Evolutionary conservation across 768 basidiomycete species (phyloP), one percentile per base, ranked within the genome.

Genomic region (Mycena olivaceomarginata): DNA sequence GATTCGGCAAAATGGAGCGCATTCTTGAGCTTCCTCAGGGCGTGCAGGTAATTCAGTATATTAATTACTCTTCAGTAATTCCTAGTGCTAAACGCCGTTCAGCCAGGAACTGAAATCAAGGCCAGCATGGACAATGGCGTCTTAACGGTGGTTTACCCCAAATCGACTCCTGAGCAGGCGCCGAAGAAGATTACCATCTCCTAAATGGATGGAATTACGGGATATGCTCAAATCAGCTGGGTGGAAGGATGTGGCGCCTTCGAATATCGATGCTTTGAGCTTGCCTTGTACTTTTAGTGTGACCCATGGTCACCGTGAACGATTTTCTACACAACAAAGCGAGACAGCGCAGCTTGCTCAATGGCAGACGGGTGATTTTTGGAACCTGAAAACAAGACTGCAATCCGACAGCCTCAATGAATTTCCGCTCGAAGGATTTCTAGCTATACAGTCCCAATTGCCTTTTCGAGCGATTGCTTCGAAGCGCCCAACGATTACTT

Each of bases 61-160:
- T 53, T n/a, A 10, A 18, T 46, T 37, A 18, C 37, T 53, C 51
- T 41, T 22, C 37, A 1, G 20, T 15, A 43, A 22, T 25, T 37
- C 46, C 1, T 22, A 66, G 48, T 31, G 39, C 81, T 83, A 45
- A 67, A 13, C 3, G n/a, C 56, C 11, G 53, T 31, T 16, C 18
- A 48, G 18, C 41, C 82, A 83, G 82, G 85, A 12, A 82, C 82
- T 0, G 83, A 86, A 2, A 82, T 87, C 59, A 85, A 87, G 51
- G 92, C 91, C 0, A 81, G 85, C 60, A 86, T 92, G 87, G 90
- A 90, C 16, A 82, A 90, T 64, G 91, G 91, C 7, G 74, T 91
- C 18, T 81, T 92, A 81, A 90, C 84, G 11, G 83, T 92, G 43
- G 89, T 88, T 1, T 92, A 91, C 88, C 91, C 91, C 10, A 91